Base-by-base conservation (phyloP, 495 filamentous ascomycete genomes). In the Penicillium cataractarum region DNA sequence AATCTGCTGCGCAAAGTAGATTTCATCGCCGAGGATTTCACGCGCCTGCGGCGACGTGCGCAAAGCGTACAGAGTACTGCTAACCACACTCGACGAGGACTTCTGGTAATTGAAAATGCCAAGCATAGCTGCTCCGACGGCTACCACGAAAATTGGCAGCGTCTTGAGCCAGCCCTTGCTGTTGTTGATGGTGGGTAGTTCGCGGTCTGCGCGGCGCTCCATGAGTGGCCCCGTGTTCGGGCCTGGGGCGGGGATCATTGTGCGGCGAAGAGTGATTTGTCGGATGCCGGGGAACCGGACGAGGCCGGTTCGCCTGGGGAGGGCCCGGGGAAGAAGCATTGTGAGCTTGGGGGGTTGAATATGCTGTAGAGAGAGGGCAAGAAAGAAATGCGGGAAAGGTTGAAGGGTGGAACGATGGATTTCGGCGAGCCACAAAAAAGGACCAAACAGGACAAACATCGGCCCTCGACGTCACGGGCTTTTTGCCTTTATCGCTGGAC, bases 91-190 rank as follows among this genome's bases (percentile, higher is more conserved):
- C 19, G 86, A 90, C 3, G 90, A 91, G 3, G 86, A 84, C 72
- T 97, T 97, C 70, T 99, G 94, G 83, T 99, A 98, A 81, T 99
- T 99, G 89, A 99, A 98, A 74, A 97, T 95, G 46, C 87, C 91
- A 39, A 95, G 78, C 62, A 89, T 86, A 54, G 86, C 87, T 21
- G 80, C 80, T 33, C 84, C 84, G 55, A 94, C 81, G 49, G 87
- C 75, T 42, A 80, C 60, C 2, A 82, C 65, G 70, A 89, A 90
- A 46, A 89, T 71, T 4, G 87, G 87, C 5, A 88, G 62, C 0
- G 85, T 86, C 10, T 72, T 69, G 9, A 83, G 60, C 84, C 84
- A 88, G 60, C 77, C 68, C 31, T 72, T 65, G 39, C 69, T 70
- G 13, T 68, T 63, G 15, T 74, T 70, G 8, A 78, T 65, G 13